These are phyloP conservation scores for Aureobasidium sp. DNA, from an alignment of 2,329 filamentous ascomycete genomes.

Conservation along the genomic window DNA sequence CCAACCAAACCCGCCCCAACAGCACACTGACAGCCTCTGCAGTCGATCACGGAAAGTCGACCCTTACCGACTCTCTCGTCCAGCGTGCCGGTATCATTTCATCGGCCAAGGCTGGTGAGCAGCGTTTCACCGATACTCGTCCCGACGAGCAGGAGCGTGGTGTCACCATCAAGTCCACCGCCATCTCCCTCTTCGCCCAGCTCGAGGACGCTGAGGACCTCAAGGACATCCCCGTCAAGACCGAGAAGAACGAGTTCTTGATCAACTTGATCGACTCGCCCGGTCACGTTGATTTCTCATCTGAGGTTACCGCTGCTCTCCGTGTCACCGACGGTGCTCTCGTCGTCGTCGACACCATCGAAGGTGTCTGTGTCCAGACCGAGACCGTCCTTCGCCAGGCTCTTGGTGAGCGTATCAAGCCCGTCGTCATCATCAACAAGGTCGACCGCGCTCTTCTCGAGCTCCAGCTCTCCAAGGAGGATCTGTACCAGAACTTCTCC, in stretches of 20 bases:
- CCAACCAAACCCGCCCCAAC: neutral
- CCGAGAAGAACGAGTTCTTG: slow-evolving; percentile 92
- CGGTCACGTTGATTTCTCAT: slow-evolving; percentile 99
- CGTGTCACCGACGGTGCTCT: slow-evolving; percentile 99
- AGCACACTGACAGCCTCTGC: slow-evolving; percentile 11
- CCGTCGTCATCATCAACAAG: slow-evolving; percentile 99
- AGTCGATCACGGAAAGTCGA: slow-evolving; percentile 99
- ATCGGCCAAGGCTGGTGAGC: slow-evolving; percentile 91
- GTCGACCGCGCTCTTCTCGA: slow-evolving; percentile 99
- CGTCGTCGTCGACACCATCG: slow-evolving; percentile 98
- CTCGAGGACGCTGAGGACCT: slow-evolving; percentile 76
- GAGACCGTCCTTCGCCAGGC: slow-evolving; percentile 99
- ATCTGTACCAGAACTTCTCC: slow-evolving; percentile 99
- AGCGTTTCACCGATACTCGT: slow-evolving; percentile 94
- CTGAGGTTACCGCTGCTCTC: slow-evolving; percentile 97
- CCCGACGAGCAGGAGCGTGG: slow-evolving; percentile 98
- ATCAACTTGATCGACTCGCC: slow-evolving; percentile 99
- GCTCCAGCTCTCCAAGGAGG: slow-evolving; percentile 97
- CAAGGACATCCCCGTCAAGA: slow-evolving; percentile 89
- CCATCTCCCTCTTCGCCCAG: slow-evolving; percentile 93
- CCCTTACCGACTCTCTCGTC: slow-evolving; percentile 97
- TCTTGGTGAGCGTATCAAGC: slow-evolving; percentile 99
- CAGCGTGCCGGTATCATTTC: slow-evolving; percentile 99
- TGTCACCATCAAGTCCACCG: slow-evolving; percentile 99
- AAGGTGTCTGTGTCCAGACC: slow-evolving; percentile 99